Percentiles rank a stretch among this genome's conserved stretches.
These are phyloP conservation scores for Glycine tomentella DNA, from an alignment of 306 rosid species.

Conservation along the genomic window DNA sequence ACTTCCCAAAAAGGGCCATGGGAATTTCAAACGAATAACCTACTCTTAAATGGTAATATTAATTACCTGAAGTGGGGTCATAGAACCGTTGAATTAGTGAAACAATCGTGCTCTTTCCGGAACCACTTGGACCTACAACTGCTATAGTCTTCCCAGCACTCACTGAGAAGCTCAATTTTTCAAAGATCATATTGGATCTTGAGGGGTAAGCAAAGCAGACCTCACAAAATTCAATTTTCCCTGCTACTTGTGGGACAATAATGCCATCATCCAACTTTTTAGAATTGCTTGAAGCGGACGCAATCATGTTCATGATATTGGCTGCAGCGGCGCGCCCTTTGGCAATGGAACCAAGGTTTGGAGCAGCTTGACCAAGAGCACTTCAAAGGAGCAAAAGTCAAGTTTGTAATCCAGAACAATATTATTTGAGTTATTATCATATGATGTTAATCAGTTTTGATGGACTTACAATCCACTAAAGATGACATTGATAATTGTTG, in stretches of 20 bases:
- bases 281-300: slow-evolving; percentile 51
- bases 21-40: slow-evolving; percentile 18
- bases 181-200: slow-evolving; percentile 66
- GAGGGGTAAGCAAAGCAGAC: slow-evolving; percentile 81
- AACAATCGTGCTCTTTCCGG: slow-evolving; percentile 88
- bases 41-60: background rate
- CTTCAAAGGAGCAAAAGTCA: slow-evolving; percentile 49
- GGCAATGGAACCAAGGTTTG: slow-evolving; percentile 78
- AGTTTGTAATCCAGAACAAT: slow-evolving; percentile 27
- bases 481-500: slow-evolving; percentile 86
- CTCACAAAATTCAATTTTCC: slow-evolving; percentile 68
- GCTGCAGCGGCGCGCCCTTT: slow-evolving; percentile 81
- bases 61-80: slow-evolving; percentile 74
- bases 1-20: slow-evolving; percentile 12
- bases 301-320: slow-evolving; percentile 72
- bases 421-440: background rate
- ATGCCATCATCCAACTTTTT: slow-evolving; percentile 55
- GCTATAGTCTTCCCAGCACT: slow-evolving; percentile 76
- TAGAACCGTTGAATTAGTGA: slow-evolving; percentile 83
- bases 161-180: slow-evolving; percentile 68
- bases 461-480: slow-evolving; percentile 90
- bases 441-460: slow-evolving; percentile 24
- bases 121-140: slow-evolving; percentile 88
- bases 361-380: slow-evolving; percentile 91
- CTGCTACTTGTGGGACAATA: slow-evolving; percentile 59